Evolutionary conservation across 805 yeast species (phyloP).

Genomic region (Saccharomycopsis fodiens): DNA sequence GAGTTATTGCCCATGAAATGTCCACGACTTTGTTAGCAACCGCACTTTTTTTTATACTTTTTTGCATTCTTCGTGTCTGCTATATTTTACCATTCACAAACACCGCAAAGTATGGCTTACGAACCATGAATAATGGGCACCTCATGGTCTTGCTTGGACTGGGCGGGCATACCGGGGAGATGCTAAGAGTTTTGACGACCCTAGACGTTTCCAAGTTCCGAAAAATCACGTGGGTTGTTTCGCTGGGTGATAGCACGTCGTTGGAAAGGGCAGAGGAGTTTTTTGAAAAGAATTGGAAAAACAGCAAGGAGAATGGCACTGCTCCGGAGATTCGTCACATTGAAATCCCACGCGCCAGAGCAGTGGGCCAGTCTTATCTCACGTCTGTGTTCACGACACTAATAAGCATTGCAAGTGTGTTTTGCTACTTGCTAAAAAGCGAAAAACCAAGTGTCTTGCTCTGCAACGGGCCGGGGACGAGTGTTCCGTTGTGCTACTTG

Average conservation of each 20-base stretch:
- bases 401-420: no score
- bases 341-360: conserved; percentile 54
- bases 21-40: background rate
- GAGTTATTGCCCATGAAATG: background rate
- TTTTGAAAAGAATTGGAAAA: conserved; percentile 25
- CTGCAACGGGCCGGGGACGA: conserved; percentile 78
- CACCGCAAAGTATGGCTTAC: background rate
- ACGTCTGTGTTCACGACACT: conserved; percentile 42
- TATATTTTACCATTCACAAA: conserved; percentile 14
- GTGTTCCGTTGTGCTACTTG: conserved; percentile 59
- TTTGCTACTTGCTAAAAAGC: no score
- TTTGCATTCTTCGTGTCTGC: conserved; percentile 11
- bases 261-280: conserved; percentile 31
- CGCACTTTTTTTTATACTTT: background rate
- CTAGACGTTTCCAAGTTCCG: conserved; percentile 26
- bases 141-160: conserved; percentile 75
- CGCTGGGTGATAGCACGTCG: conserved; percentile 43
- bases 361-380: conserved; percentile 46
- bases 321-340: no score
- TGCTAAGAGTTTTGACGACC: conserved; percentile 57
- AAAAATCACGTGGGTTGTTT: conserved; percentile 24
- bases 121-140: conserved; percentile 19
- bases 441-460: conserved; percentile 39
- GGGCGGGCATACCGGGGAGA: conserved; percentile 96
- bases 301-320: conserved; percentile 18